Base-by-base conservation (phyloP, 805 yeast genomes). In the Sugiyamaella americana region DNA sequence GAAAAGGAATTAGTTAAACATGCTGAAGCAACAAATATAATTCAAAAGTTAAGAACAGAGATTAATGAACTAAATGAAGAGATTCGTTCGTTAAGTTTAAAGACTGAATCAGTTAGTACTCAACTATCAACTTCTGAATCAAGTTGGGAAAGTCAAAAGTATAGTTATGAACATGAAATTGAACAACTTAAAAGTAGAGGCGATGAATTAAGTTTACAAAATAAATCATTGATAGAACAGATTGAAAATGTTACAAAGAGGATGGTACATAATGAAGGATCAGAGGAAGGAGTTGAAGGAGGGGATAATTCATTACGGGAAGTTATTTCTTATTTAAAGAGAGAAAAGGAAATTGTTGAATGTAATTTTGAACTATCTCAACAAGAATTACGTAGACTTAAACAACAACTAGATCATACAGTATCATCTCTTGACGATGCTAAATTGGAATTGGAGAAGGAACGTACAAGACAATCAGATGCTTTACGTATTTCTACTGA, bases 301-400 rank as follows among this genome's bases (percentile, higher is more conserved):
- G 46, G 55, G 13, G 46, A 49, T 10, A 56, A 51, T n/a, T 61
- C 62, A 8, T 58, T 73, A 52, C 70, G 72, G 36, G 80, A 81
- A 51, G 72, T 87, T 22, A 66, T 87, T 30, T 60, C 72, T 1
- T 80, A 75, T 56, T 67, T 87, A 48, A 80, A 89, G 40, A 78
- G 82, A 51, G 94, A 86, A 54, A 84, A 82, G 57, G 95, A 87
- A 51, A 69, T 81, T 3, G 71, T 80, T 1, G 82, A 79, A 41
- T 73, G 79, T 5, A 84, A 80, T 55, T 66, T 79, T 24, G 77
- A 75, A 40, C 66, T 69, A 34, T 63, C 74, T 2, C 60, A 65
- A 8, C 76, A 79, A 48, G 93, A 84, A 54, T 72, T 73, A 47
- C 70, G 68, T 32, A 68, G 76, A 34, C 63, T 80, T 23, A 73